Base-by-base conservation (phyloP, 768 basidiomycete species). In the Boletus huronensis region DNA sequence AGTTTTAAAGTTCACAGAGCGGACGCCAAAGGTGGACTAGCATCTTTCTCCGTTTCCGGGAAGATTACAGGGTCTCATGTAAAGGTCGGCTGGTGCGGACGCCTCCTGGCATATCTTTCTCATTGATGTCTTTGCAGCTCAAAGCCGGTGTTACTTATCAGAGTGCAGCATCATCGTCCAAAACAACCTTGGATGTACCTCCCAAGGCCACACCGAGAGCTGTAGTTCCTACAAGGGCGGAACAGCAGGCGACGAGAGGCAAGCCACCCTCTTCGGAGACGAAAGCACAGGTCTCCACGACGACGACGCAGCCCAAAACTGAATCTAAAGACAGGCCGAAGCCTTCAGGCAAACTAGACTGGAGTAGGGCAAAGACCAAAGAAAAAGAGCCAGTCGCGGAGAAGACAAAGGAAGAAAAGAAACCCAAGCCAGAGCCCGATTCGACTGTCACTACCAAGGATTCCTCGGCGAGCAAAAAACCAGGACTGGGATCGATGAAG, bases 301-400 rank as follows among this genome's bases (percentile, higher is more conserved):
- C 61, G 66, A 70, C 59, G 9, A 7, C 43, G 53, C 8, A 65
- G 31, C 39, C 51, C 8, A 60, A 56, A 38, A 42, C 34, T 4
- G 70, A 67, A 38, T 29, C 54, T 8, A 70, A 53, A 41, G 67
- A 64, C 62, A 74, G 63, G 46, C 59, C 70, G 0, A 74, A 70
- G 47, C 55, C 65, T 28, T 66, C 76, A 3, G 84, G 83, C 5
- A 83, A 80, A 62, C 74, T 86, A 6, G 81, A 85, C 59, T 87
- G 83, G 76, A 80, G 82, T 67, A 84, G 79, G 58, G 79, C 79
- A 26, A 81, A 81, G 64, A 59, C 72, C 10, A 82, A 82, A 61
- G 72, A 71, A 10, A 66, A 65, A 36, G 64, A 44, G 23, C 47
- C 53, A 1, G 46, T 50, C n/a, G 17, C 23, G 25, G 53, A 52